Evolutionary conservation across 2,329 filamentous ascomycete species (phyloP), one percentile per base, ranked within the genome.

Genomic region (Ophiostoma montium): DNA sequence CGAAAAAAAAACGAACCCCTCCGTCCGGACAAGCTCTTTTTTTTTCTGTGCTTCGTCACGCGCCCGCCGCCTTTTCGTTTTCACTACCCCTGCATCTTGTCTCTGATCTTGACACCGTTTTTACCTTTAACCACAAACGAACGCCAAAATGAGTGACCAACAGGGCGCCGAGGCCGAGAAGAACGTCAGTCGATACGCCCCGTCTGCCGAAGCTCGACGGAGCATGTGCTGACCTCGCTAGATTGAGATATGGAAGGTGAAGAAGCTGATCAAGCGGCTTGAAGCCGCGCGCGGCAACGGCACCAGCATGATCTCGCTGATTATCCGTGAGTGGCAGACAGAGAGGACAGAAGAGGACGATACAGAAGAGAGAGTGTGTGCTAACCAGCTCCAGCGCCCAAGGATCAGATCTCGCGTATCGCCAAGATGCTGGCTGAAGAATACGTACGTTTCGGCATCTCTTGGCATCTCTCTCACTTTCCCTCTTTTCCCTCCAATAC

Each of bases 391-490:
- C 10, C n/a, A 42, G 39, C 50, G 27, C 92, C 92, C 59, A 98
- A 98, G 80, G 89, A 95, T 68, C 92, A 98, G 71, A 79, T 98
- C 56, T 96, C 92, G 42, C 84, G 89, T 62, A 84, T 86, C 49
- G 86, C 92, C 53, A 96, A 96, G 78, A 98, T 98, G 92, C 84
- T 98, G 82, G 94, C 94, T 74, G 92, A 98, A 95, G 89, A 95
- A 86, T 95, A 92, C 65, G 86, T 92, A 77, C 58, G 84, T 71
- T 49, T 19, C 11, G 16, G 3, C n/a, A n/a, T n/a, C n/a, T n/a
- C n/a, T n/a, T n/a, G n/a, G n/a, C n/a, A n/a, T n/a, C n/a, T n/a
- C n/a, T n/a, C n/a, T n/a, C n/a, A n/a, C n/a, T n/a, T n/a, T n/a
- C n/a, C n/a, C n/a, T n/a, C n/a, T n/a, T n/a, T n/a, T n/a, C n/a